phyloP scores from a whole-genome alignment of 176 grass and related monocot species.

The Chrysopogon serrulatus region DNA sequence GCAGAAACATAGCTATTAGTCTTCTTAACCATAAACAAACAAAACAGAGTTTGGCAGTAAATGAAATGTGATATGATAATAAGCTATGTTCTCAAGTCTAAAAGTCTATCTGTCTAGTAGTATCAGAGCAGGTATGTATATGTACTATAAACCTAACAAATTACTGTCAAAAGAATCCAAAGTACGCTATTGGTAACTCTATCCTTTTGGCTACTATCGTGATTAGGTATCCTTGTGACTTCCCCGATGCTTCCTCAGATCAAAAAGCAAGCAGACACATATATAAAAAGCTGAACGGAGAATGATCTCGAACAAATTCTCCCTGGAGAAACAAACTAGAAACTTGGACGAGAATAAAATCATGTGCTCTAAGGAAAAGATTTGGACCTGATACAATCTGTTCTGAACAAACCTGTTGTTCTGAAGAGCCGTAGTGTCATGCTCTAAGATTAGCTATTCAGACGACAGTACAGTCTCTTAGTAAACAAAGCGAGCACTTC shows the following conservation, averaged over 20 bases:
- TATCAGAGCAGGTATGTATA: not conserved
- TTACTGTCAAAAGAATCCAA: not conserved
- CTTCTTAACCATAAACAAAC: not conserved
- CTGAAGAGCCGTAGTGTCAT: conserved; percentile 9
- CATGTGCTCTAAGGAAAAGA: conserved; percentile 28
- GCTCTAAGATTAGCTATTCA: not conserved
- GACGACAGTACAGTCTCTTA: not conserved
- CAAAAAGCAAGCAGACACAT: conserved; percentile 15
- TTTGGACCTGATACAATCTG: not conserved
- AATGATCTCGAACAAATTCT: conserved; percentile 17
- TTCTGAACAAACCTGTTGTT: conserved; percentile 16
- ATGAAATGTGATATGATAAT: not conserved
- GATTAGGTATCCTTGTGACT: not conserved
- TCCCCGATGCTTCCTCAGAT: conserved; percentile 28
- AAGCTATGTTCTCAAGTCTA: not conserved
- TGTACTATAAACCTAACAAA: not conserved
- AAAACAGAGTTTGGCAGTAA: not conserved
- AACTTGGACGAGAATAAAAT: conserved; percentile 26
- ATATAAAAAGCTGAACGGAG: conserved; percentile 13
- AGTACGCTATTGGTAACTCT: conserved; percentile 3
- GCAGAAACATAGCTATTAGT: not conserved
- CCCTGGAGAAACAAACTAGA: conserved; percentile 32
- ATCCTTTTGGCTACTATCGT: not conserved
- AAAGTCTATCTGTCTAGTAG: not conserved
- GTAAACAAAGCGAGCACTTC: not conserved